Evolutionary conservation across 768 basidiomycete genomes (phyloP).

Genomic region (Mycena venus): DNA sequence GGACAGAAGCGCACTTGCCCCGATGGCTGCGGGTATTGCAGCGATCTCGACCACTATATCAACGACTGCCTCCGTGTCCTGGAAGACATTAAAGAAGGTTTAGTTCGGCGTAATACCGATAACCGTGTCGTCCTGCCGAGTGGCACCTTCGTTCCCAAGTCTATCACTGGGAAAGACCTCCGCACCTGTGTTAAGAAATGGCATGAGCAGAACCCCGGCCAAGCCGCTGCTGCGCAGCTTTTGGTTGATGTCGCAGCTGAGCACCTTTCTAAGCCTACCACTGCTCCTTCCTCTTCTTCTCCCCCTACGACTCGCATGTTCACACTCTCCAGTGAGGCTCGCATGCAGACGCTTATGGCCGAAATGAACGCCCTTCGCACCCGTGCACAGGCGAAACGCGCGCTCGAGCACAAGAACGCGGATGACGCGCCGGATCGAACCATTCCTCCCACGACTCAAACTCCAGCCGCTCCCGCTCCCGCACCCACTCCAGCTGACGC

Average conservation of each 20-base stretch:
- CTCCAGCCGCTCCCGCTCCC: constrained; percentile 22
- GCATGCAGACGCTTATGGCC: background rate
- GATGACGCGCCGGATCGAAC: background rate
- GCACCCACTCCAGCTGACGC: background rate
- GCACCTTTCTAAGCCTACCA: background rate
- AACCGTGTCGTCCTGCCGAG: constrained; percentile 39
- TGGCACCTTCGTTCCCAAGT: constrained; percentile 38
- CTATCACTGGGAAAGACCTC: constrained; percentile 2
- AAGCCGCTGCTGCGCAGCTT: constrained; percentile 15
- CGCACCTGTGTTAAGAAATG: background rate
- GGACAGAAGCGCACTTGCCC: background rate
- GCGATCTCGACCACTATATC: constrained; percentile 38
- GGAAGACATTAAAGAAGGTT: constrained; percentile 33
- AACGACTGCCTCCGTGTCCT: constrained; percentile 36
- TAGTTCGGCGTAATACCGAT: constrained; percentile 37
- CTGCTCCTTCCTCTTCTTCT: background rate
- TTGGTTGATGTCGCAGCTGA: background rate
- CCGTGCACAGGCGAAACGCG: constrained; percentile 1
- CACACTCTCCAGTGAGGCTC: constrained; percentile 1
- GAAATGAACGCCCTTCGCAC: constrained; percentile 15
- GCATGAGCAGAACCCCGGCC: constrained; percentile 16
- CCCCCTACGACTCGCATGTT: background rate
- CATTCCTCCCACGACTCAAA: constrained; percentile 19
- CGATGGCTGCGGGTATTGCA: constrained; percentile 36
- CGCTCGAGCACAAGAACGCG: background rate